A percentile compares a stretch with the other conserved stretches of the same genome.
phyloP scores from a whole-genome alignment of 169 alveolate species.

The Eimeria sp. region DNA sequence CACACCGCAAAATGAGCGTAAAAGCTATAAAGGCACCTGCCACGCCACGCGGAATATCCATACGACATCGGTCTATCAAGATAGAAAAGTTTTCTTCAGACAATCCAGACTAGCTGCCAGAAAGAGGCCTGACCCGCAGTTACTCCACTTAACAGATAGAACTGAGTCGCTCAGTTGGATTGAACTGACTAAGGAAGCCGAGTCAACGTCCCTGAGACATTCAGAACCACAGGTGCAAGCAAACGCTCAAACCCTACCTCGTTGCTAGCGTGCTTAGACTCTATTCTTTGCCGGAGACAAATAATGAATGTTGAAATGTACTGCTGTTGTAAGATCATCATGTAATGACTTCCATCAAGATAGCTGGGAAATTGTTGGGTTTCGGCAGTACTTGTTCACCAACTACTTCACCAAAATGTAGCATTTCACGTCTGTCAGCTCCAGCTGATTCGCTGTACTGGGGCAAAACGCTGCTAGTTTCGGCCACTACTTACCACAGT shows the following conservation, averaged over 20 bases:
- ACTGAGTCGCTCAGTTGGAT: conserved; percentile 68
- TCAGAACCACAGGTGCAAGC: not conserved
- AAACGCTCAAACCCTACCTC: not conserved
- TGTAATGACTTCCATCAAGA: not conserved
- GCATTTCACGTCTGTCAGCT: not conserved
- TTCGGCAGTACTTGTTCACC: not conserved
- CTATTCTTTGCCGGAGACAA: too few relatives aligned
- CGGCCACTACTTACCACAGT: conserved; percentile 69
- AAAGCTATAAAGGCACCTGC: not conserved
- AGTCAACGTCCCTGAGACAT: conserved; percentile 59
- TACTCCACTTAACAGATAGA: conserved; percentile 71
- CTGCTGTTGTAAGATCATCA: not conserved
- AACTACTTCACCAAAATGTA: not conserved
- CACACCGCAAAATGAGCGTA: not conserved
- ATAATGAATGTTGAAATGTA: not conserved
- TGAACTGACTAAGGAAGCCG: conserved; percentile 56
- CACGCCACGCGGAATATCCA: not conserved
- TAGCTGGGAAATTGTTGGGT: not conserved
- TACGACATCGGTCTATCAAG: not conserved
- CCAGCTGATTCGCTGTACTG: not conserved
- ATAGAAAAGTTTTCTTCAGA: not conserved
- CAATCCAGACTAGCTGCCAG: not conserved
- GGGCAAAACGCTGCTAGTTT: not conserved
- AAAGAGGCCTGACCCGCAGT: conserved; percentile 36
- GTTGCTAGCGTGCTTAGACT: not conserved